Base-by-base conservation (phyloP, 192 early-diverging fungal genomes). In the Funneliformis geosporum region DNA sequence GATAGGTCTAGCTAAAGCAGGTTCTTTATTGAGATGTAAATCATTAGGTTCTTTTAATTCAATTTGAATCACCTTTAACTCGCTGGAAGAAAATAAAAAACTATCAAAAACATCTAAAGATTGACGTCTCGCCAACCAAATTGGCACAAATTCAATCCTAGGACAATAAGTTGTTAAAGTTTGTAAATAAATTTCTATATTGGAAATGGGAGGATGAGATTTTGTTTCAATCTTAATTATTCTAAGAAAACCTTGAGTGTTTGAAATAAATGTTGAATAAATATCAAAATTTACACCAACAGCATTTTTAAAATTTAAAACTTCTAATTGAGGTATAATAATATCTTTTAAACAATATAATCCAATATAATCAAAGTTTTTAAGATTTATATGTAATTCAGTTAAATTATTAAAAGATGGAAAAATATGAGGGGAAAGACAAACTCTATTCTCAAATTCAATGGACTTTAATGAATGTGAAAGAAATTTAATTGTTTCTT, bases 281-380 rank as follows among this genome's bases (percentile, higher is more conserved):
- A 12, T 55, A 55, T 55, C 47, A 55, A 55, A 55, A 55, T 55
- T 55, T 18, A 55, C 47, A 55, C 47, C 47, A 55, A 55, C 47
- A 55, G 47, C 47, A 55, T 55, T 55, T 16, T 2, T 18, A 18
- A 55, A 55, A 55, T 21, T 12, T 5, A 55, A 55, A 55, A 55
- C 16, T 55, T 55, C 47, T 21, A 55, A 55, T 55, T 55, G 47
- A 55, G 47, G 47, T 18, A 55, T 55, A 21, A 21, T 55, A 55
- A 55, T 55, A 55, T 55, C 47, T 55, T 55, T 55, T 55, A 55
- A 55, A 55, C 47, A 55, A 55, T 55, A 55, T 55, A 55, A 55
- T 18, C 47, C 16, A 55, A 12, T 18, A 55, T 55, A 55, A 55
- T 55, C 47, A 55, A 55, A 55, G 18, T 55, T 55, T 55, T 55